Evolutionary conservation across 305 asterid species (phyloP).

Genomic region (Fraxinus latifolia): DNA sequence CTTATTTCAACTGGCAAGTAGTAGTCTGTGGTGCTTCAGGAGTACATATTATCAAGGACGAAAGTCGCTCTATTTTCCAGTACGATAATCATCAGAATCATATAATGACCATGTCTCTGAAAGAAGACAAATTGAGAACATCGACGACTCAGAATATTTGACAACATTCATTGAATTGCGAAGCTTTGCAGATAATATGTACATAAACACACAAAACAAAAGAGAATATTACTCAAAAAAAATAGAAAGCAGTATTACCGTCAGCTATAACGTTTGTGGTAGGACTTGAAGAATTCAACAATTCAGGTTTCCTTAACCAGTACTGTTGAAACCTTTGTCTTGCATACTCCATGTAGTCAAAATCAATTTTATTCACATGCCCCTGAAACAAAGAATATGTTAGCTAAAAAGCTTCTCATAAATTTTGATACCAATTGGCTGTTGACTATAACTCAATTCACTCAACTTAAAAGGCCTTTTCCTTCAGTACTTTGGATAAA

Average conservation of each 20-base stretch:
- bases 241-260: conserved; percentile 8
- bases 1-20: neutral
- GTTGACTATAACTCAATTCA: neutral
- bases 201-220: neutral
- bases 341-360: conserved; percentile 57
- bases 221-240: neutral
- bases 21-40: neutral
- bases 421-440: neutral
- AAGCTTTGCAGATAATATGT: neutral
- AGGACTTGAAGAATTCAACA: conserved; percentile 22
- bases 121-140: neutral
- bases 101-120: neutral
- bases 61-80: neutral
- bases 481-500: neutral
- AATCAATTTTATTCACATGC: conserved; percentile 57
- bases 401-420: neutral
- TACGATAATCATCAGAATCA: neutral
- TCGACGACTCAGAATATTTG: neutral
- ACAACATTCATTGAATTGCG: neutral
- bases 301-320: conserved; percentile 42
- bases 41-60: neutral
- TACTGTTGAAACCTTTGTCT: conserved; percentile 50
- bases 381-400: conserved; percentile 32
- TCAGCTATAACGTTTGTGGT: conserved; percentile 18
- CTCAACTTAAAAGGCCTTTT: neutral